A percentile compares a stretch with the other conserved stretches of the same genome.
These are phyloP conservation scores for Colletotrichum sp. DNA, from an alignment of 2,329 filamentous ascomycete genomes.

Conservation along the genomic window DNA sequence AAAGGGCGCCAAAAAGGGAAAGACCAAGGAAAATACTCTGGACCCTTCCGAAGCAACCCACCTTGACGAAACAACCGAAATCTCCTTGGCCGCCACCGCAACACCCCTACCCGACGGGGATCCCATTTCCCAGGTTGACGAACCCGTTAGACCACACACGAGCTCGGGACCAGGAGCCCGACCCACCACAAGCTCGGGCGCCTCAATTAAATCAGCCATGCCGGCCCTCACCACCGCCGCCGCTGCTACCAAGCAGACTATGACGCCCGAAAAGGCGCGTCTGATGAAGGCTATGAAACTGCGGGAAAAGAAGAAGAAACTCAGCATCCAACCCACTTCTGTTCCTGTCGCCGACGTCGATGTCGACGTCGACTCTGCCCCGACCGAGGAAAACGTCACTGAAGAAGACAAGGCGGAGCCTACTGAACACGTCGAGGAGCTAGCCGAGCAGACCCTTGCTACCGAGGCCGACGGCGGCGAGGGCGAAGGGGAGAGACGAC, in stretches of 20 bases:
- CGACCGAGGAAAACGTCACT: conserved; percentile 21
- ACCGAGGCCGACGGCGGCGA: conserved; percentile 26
- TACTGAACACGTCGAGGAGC: conserved; percentile 25
- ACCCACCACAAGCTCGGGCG: conserved; percentile 50
- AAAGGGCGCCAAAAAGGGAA: conserved; percentile 60
- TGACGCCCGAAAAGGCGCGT: conserved; percentile 88
- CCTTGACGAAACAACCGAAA: conserved; percentile 40
- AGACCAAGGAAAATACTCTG: conserved; percentile 37
- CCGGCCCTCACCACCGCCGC: conserved; percentile 37
- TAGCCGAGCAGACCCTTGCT: conserved; percentile 23
- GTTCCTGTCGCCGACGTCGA: conserved; percentile 32
- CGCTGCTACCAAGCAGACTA: conserved; percentile 52
- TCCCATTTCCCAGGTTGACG: conserved; percentile 28
- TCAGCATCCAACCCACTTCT: conserved; percentile 33
- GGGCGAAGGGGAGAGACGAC: conserved; percentile 34
- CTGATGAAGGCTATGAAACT: conserved; percentile 94
- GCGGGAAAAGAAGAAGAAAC: conserved; percentile 77
- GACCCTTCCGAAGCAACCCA: conserved; percentile 32
- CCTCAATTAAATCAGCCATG: conserved; percentile 44
- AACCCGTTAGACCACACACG: conserved; percentile 35
- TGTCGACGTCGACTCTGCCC: background rate
- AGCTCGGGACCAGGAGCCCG: conserved; percentile 30
- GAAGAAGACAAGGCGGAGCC: conserved; percentile 19
- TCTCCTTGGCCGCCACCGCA: conserved; percentile 36
- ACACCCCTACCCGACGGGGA: conserved; percentile 39